phyloP scores from a whole-genome alignment of 225 moss, liverwort and hornwort genomes.

The Polytrichum formosum region DNA sequence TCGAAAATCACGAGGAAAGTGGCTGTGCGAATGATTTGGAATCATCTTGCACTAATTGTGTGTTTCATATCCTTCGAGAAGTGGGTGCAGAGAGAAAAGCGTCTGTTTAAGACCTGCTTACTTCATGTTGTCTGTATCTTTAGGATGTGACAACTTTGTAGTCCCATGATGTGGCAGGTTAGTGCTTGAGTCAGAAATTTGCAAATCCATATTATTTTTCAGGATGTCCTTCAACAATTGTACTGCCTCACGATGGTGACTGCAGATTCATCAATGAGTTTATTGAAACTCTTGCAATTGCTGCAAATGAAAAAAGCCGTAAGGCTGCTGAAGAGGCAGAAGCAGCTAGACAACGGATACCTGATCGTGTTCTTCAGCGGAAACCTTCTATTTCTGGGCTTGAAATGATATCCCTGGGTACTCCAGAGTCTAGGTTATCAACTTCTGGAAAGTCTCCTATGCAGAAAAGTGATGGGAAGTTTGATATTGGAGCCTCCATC shows the following conservation, averaged over 20 bases:
- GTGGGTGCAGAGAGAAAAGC: too few species aligned
- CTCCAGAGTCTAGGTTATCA: conserved; percentile 16
- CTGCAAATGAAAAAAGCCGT: conserved; percentile 37
- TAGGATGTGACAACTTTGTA: too few species aligned
- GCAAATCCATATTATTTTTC: not conserved
- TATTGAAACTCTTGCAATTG: conserved; percentile 55
- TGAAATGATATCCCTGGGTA: conserved; percentile 19
- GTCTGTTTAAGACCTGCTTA: too few species aligned
- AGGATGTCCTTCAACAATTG: not conserved
- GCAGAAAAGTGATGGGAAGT: conserved; percentile 15
- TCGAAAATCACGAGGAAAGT: too few species aligned
- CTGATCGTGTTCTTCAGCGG: conserved; percentile 29
- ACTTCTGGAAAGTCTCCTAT: conserved; percentile 10
- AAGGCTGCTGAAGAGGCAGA: conserved; percentile 30
- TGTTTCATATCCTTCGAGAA: too few species aligned
- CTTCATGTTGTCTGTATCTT: too few species aligned
- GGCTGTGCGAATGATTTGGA: too few species aligned
- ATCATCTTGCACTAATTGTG: too few species aligned
- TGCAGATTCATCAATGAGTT: conserved; percentile 76
- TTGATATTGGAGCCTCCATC: conserved; percentile 2
- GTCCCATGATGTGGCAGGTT: not conserved
- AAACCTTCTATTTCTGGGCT: conserved; percentile 25
- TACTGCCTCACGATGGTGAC: conserved; percentile 14
- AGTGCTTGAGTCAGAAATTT: not conserved
- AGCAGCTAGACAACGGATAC: conserved; percentile 22